Evolutionary conservation across 495 filamentous ascomycete genomes (phyloP).

Genomic region (Cetradonia linearis): DNA sequence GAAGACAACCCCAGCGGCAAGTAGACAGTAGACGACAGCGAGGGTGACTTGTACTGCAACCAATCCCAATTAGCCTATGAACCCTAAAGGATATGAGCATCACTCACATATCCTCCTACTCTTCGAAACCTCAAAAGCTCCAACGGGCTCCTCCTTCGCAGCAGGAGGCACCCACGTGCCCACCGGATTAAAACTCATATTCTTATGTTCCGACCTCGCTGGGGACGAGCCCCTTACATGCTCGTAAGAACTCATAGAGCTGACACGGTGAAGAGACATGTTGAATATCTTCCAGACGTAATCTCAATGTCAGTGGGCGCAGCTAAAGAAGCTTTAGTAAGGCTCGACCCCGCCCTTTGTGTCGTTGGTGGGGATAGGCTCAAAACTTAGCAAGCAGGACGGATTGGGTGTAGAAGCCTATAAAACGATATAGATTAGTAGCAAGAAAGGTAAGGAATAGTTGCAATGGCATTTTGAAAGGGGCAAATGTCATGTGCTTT

Average conservation of each 20-base stretch:
- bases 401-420: not conserved
- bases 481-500: not conserved
- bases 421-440: not conserved
- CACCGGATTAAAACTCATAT: conserved; percentile 24
- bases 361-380: not conserved
- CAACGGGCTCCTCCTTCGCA: conserved; percentile 28
- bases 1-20: conserved; percentile 60
- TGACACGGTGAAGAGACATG: conserved; percentile 26
- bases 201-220: conserved; percentile 26
- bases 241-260: conserved; percentile 26
- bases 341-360: conserved; percentile 8
- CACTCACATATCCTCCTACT: conserved; percentile 40
- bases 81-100: not conserved
- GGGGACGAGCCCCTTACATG: conserved; percentile 25
- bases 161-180: conserved; percentile 14
- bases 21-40: conserved; percentile 52
- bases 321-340: not conserved
- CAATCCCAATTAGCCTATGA: conserved; percentile 6
- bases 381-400: not conserved
- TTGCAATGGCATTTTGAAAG: not conserved
- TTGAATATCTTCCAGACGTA: not conserved
- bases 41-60: conserved; percentile 45
- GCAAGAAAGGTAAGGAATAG: not conserved
- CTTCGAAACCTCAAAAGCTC: conserved; percentile 45
- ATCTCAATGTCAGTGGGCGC: not conserved